Percentiles rank a stretch among this genome's conserved stretches.
Evolutionary conservation across 306 rosid species (phyloP).

Genomic region (Comarum palustre): DNA sequence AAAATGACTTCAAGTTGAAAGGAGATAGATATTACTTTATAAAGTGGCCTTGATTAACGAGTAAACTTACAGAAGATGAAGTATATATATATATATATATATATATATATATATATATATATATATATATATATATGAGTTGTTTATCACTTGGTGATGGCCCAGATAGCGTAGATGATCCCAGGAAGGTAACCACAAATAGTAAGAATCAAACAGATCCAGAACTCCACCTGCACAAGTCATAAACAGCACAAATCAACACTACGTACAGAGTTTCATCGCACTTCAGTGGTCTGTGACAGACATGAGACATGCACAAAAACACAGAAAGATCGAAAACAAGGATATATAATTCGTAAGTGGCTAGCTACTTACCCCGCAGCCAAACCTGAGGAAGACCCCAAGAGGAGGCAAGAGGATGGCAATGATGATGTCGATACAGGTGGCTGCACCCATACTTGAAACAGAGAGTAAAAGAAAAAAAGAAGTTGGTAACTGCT

Average conservation of each 20-base stretch:
- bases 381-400: conserved; percentile 77
- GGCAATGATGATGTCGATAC: conserved; percentile 68
- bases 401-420: conserved; percentile 87
- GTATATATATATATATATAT: too few species aligned
- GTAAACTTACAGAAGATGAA: conserved; percentile 31
- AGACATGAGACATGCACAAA: not conserved
- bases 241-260: not conserved
- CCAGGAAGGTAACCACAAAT: conserved; percentile 64
- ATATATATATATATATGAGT: not conserved
- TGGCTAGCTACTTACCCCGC: conserved; percentile 33
- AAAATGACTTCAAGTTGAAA: not conserved
- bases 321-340: not conserved
- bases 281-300: not conserved
- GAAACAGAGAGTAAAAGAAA: not conserved
- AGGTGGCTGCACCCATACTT: conserved; percentile 40
- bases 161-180: conserved; percentile 65
- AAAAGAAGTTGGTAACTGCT: not conserved
- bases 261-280: not conserved
- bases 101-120: too few species aligned
- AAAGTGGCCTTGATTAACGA: not conserved
- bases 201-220: conserved; percentile 77
- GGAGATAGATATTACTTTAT: not conserved
- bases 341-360: too few species aligned
- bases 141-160: conserved; percentile 53
- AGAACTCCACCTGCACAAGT: conserved; percentile 59